Percentiles rank a stretch among this genome's conserved stretches.
Evolutionary conservation across 1,284 basidiomycete species (phyloP).

Genomic region (Ceraceosorus bombacis): DNA sequence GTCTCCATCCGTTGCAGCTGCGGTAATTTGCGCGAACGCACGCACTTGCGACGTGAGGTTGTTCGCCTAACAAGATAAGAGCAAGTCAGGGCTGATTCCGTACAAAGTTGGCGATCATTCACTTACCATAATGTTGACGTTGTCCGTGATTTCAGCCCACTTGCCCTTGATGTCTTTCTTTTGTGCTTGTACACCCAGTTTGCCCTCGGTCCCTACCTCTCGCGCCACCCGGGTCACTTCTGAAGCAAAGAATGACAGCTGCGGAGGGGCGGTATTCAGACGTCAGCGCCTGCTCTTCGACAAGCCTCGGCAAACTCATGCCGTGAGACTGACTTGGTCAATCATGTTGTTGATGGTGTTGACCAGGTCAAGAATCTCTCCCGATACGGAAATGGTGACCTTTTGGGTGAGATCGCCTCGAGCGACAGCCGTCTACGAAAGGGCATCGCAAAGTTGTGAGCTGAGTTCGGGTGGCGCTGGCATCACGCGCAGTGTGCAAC

Average conservation of each 20-base stretch:
- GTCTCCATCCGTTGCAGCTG: conserved; percentile 97
- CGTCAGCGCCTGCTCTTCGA: background rate
- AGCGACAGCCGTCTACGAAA: conserved; percentile 69
- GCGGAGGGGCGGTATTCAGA: conserved; percentile 51
- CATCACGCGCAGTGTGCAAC: background rate
- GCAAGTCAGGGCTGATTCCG: too few relatives aligned
- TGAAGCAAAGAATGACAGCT: conserved; percentile 82
- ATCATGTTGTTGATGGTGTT: conserved; percentile 58
- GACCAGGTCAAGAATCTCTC: conserved; percentile 84
- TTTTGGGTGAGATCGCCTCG: conserved; percentile 88
- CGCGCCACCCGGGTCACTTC: conserved; percentile 92
- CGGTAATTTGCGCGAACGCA: conserved; percentile 97
- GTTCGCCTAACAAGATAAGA: conserved; percentile 49
- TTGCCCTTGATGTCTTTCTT: conserved; percentile 94
- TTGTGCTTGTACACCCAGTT: conserved; percentile 92
- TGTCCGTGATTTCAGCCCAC: conserved; percentile 97
- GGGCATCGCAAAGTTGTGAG: background rate
- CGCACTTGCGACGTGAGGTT: conserved; percentile 97
- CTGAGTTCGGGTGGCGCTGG: background rate
- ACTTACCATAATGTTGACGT: conserved; percentile 44
- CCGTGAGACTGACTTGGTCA: conserved; percentile 23
- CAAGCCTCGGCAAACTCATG: background rate
- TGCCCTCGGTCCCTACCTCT: conserved; percentile 92
- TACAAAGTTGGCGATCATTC: too few relatives aligned
- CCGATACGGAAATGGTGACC: conserved; percentile 81